Conservation (phyloP, 352 stramenopile genomes). For the Discostella stelligera region DNA sequence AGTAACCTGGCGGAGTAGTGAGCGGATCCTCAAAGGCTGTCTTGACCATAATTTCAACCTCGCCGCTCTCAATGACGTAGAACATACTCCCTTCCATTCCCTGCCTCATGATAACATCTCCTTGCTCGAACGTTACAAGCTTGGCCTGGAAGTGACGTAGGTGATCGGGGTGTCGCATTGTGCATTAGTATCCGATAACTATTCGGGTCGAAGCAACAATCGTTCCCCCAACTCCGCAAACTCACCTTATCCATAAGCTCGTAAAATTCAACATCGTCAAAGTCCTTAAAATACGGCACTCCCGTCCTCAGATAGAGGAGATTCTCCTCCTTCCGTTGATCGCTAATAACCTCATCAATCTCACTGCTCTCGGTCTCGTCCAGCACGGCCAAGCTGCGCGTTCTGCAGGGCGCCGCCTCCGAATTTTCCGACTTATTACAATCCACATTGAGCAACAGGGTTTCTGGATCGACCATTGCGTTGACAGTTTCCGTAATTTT, state of each 20-base stretch:
- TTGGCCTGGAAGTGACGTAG: slow-evolving; percentile 42
- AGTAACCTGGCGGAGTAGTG: slow-evolving; percentile 60
- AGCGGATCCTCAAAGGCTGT: slow-evolving; percentile 79
- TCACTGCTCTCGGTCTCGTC: slow-evolving; percentile 34
- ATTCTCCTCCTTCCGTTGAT: slow-evolving; percentile 57
- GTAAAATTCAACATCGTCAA: slow-evolving; percentile 74
- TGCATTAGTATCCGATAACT: background rate
- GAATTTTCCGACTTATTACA: slow-evolving; percentile 43
- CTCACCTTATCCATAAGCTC: slow-evolving; percentile 60
- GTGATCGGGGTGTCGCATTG: background rate
- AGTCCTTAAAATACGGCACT: slow-evolving; percentile 68
- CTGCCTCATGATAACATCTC: slow-evolving; percentile 77
- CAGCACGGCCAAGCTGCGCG: slow-evolving; percentile 32
- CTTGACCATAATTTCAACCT: slow-evolving; percentile 79
- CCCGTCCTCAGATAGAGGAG: slow-evolving; percentile 54
- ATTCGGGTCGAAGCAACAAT: background rate
- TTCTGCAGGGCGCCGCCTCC: slow-evolving; percentile 49
- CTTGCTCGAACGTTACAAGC: slow-evolving; percentile 71
- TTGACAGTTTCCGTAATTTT: slow-evolving; percentile 77
- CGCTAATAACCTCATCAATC: slow-evolving; percentile 59
- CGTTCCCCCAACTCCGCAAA: background rate
- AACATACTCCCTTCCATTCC: slow-evolving; percentile 73
- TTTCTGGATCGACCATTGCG: slow-evolving; percentile 59
- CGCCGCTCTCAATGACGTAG: slow-evolving; percentile 76
- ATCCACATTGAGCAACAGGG: slow-evolving; percentile 48